Percentiles rank a stretch among this genome's conserved stretches.
These are phyloP conservation scores for Mycosphaerelloides madeirae DNA, from an alignment of 2,329 filamentous ascomycete genomes.

Conservation along the genomic window DNA sequence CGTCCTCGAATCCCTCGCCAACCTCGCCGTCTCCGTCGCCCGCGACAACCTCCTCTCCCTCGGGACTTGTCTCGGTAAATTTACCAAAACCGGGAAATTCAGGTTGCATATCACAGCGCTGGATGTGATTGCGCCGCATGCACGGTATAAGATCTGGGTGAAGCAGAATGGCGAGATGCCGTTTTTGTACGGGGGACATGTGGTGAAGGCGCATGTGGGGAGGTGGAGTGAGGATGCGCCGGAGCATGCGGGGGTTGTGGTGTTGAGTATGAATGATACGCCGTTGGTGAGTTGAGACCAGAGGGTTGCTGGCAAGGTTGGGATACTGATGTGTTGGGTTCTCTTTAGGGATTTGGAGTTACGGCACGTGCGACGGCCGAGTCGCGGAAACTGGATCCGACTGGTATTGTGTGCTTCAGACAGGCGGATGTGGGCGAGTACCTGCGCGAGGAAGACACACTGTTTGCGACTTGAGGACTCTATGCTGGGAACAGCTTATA, in stretches of 20 bases:
- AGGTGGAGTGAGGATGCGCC: conserved; percentile 88
- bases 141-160: conserved; percentile 95
- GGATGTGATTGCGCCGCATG: conserved; percentile 82
- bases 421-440: conserved; percentile 96
- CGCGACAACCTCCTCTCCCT: conserved; percentile 77
- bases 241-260: conserved; percentile 85
- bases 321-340: conserved; percentile 7
- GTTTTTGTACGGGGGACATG: conserved; percentile 88
- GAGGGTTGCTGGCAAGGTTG: background rate
- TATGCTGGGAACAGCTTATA: background rate
- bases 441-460: conserved; percentile 70
- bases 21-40: conserved; percentile 80
- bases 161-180: conserved; percentile 97
- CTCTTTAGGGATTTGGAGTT: conserved; percentile 75
- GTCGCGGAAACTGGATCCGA: conserved; percentile 79
- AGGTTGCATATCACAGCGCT: conserved; percentile 89
- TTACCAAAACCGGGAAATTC: conserved; percentile 96
- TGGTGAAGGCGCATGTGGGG: conserved; percentile 77
- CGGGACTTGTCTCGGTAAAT: conserved; percentile 89
- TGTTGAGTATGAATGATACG: conserved; percentile 87
- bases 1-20: conserved; percentile 81
- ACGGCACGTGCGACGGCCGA: conserved; percentile 84
- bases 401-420: conserved; percentile 80
- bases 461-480: conserved; percentile 50
- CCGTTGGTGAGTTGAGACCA: conserved; percentile 51